Percentiles rank a stretch among this genome's conserved stretches.
phyloP scores from a whole-genome alignment of 345 rosid species.

The Citrus reticulata region DNA sequence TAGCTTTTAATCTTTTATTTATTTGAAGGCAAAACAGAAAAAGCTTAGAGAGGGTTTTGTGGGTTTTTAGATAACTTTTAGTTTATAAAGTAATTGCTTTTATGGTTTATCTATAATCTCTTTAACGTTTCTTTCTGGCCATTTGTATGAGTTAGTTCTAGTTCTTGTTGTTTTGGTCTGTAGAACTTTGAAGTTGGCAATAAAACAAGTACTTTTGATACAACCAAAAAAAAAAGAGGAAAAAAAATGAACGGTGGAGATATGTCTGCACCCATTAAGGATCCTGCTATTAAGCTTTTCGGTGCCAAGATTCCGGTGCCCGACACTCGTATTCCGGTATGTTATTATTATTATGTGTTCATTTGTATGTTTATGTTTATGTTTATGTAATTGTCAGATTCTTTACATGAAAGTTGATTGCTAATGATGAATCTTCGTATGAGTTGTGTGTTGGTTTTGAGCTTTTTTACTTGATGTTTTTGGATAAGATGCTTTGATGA shows the following conservation, averaged over 20 bases:
- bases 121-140: conserved; percentile 18
- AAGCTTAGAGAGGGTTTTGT: conserved; percentile 16
- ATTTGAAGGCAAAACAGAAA: background rate
- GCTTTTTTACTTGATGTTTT: background rate
- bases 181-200: conserved; percentile 14
- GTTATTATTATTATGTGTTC: background rate
- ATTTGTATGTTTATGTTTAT: background rate
- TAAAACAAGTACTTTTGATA: too few species aligned
- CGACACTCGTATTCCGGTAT: conserved; percentile 39
- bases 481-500: background rate
- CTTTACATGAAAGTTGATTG: background rate
- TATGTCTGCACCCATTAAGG: conserved; percentile 27
- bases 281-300: conserved; percentile 71
- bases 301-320: conserved; percentile 64
- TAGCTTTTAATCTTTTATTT: background rate
- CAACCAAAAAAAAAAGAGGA: background rate
- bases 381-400: background rate
- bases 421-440: background rate
- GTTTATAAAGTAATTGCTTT: background rate
- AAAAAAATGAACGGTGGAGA: conserved; percentile 22
- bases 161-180: conserved; percentile 13
- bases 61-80: conserved; percentile 19
- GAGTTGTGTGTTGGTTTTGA: background rate
- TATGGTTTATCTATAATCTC: background rate
- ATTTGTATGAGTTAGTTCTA: conserved; percentile 21